Evolutionary conservation across 176 grass and related monocot genomes (phyloP).

Genomic region (Triticum timopheevii): DNA sequence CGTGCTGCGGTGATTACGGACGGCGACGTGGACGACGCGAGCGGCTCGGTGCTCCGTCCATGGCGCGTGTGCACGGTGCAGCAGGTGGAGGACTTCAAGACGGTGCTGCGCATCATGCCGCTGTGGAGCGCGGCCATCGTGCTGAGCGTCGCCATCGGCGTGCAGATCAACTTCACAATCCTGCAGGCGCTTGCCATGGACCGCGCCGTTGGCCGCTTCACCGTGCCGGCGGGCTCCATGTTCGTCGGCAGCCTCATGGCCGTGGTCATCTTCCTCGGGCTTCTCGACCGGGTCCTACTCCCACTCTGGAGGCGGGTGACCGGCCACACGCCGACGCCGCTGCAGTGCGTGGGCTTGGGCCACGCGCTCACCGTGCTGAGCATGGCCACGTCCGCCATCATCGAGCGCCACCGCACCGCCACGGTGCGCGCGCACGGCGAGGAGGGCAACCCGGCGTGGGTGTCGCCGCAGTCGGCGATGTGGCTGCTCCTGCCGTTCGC

Average conservation of each 20-base stretch:
- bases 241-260: not conserved
- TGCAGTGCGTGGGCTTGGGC: conserved; percentile 58
- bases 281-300: conserved; percentile 55
- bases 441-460: conserved; percentile 36
- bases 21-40: conserved; percentile 17
- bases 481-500: conserved; percentile 70
- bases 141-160: conserved; percentile 49
- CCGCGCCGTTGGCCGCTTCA: conserved; percentile 48
- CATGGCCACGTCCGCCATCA: conserved; percentile 48
- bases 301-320: conserved; percentile 38
- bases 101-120: conserved; percentile 53
- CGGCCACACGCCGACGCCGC: conserved; percentile 32
- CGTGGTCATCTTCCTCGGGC: conserved; percentile 34
- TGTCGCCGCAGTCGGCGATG: conserved; percentile 56
- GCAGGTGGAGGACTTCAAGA: conserved; percentile 69
- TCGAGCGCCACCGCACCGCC: conserved; percentile 36
- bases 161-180: conserved; percentile 51
- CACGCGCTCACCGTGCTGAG: conserved; percentile 42
- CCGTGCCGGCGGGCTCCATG: conserved; percentile 58
- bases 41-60: conserved; percentile 10
- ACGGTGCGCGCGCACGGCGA: conserved; percentile 30
- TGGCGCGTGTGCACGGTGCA: conserved; percentile 66
- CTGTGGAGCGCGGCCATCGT: conserved; percentile 50
- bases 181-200: conserved; percentile 74
- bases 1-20: conserved; percentile 54